phyloP scores from a whole-genome alignment of 495 filamentous ascomycete genomes.

The Extremus antarcticus region DNA sequence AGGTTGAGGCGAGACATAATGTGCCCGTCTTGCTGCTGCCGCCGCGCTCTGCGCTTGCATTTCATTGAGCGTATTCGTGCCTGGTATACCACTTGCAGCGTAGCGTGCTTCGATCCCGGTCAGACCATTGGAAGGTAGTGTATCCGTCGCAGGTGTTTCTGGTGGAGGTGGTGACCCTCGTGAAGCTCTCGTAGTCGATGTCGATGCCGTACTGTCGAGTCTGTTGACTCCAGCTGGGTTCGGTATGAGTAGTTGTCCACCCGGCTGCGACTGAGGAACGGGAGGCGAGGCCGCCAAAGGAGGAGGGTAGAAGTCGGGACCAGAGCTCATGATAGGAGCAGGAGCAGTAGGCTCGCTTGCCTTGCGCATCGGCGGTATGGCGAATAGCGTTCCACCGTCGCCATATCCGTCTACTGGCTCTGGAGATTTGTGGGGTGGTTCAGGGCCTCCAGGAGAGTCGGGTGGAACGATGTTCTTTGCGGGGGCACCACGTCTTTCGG shows the following conservation, averaged over 20 bases:
- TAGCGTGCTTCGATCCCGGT: constrained; percentile 82
- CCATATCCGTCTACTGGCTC: constrained; percentile 6
- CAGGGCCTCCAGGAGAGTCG: constrained; percentile 50
- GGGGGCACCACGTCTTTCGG: constrained; percentile 34
- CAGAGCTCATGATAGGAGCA: not conserved
- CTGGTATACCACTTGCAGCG: constrained; percentile 79
- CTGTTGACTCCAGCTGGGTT: constrained; percentile 55
- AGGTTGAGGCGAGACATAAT: constrained; percentile 48
- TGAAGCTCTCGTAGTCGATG: constrained; percentile 82
- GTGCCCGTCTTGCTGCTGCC: constrained; percentile 61
- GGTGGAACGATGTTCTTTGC: constrained; percentile 16
- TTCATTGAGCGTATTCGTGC: constrained; percentile 65
- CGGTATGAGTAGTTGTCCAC: constrained; percentile 26
- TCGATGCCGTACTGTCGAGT: constrained; percentile 78
- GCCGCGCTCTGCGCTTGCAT: constrained; percentile 77
- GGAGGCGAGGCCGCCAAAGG: constrained; percentile 16
- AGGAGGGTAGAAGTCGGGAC: constrained; percentile 53
- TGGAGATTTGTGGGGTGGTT: constrained; percentile 57
- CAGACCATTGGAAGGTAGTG: constrained; percentile 41
- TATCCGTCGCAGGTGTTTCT: constrained; percentile 79
- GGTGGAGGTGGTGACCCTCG: constrained; percentile 90
- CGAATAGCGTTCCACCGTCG: constrained; percentile 16
- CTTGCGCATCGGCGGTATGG: constrained; percentile 1
- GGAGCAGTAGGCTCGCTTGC: not conserved
- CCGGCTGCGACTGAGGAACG: constrained; percentile 3